A percentile compares a stretch with the other conserved stretches of the same genome.
Conservation (phyloP, 352 stramenopile genomes). For the Globisporangium rhizosaccharum region DNA sequence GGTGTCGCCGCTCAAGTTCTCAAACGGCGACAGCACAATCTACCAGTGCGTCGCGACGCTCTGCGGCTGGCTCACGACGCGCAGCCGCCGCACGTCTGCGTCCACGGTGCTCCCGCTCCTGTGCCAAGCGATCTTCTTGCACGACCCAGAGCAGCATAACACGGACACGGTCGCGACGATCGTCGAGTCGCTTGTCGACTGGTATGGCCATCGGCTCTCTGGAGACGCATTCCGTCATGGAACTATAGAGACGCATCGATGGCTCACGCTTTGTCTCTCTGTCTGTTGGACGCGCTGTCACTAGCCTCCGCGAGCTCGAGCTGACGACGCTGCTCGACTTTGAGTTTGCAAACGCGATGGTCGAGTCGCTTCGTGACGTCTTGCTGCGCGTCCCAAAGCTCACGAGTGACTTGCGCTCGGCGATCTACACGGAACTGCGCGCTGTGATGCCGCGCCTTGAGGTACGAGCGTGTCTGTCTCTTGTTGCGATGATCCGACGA, state of each 20-base stretch:
- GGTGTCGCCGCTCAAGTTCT: slow-evolving; percentile 18
- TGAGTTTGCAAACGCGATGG: slow-evolving; percentile 37
- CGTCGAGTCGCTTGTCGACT: slow-evolving; percentile 13
- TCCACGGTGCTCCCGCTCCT: slow-evolving; percentile 32
- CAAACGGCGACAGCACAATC: slow-evolving; percentile 21
- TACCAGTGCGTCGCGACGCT: slow-evolving; percentile 35
- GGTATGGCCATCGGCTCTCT: slow-evolving; percentile 2
- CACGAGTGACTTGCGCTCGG: slow-evolving; percentile 19
- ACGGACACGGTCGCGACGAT: slow-evolving; percentile 14
- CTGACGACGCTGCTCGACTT: slow-evolving; percentile 40
- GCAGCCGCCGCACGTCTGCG: slow-evolving; percentile 24
- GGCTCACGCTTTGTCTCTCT: neutral
- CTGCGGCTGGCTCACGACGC: slow-evolving; percentile 32
- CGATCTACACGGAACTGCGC: slow-evolving; percentile 33
- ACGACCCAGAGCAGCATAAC: slow-evolving; percentile 13
- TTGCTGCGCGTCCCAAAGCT: slow-evolving; percentile 31
- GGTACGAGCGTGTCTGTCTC: slow-evolving; percentile 18
- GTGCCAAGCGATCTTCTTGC: slow-evolving; percentile 26
- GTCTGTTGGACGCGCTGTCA: neutral
- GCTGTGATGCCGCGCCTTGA: slow-evolving; percentile 53
- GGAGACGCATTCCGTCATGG: no score
- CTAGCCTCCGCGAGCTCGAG: slow-evolving; percentile 35
- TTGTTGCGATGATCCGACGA: neutral
- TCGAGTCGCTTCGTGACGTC: slow-evolving; percentile 61
- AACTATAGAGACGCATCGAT: neutral